Base-by-base conservation (phyloP, 2,329 filamentous ascomycete species). In the Fusarium brachygibbosum region DNA sequence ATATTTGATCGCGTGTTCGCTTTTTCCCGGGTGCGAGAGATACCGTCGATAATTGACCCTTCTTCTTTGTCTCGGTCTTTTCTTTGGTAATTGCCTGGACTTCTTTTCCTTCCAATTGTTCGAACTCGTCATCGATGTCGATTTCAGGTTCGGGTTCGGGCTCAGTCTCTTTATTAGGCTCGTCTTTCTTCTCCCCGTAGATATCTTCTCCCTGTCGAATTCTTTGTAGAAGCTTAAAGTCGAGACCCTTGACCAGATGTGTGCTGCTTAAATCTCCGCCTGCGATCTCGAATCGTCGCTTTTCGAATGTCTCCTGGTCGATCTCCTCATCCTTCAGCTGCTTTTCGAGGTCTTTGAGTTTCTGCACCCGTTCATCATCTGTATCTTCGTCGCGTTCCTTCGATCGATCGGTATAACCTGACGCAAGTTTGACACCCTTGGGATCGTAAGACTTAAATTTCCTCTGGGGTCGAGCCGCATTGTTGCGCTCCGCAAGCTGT, bases 221-320 rank as follows among this genome's bases (percentile, higher is more conserved):
- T 70, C 90, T 85, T 77, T 92, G 88, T 29, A 94, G 82, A 14
- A 98, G 82, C 78, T 92, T 91, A 77, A 93, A 92, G 79, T 99
- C 96, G 50, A 99, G 81, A 0, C 96, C 96, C 77, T 98, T 98
- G 48, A 98, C 91, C 69, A 98, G 81, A 83, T 97, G 93, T 16
- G 94, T 97, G 72, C 89, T 93, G 16, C 83, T 83, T 23, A 94
- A 80, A 77, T 97, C 92, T 10, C 94, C 95, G 5, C 94, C 94
- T 1, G 93, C 88, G 57, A 98, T 93, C 72, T 97, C 87, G 67
- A 87, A 87, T 34, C 91, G 85, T 40, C 95, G 79, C 73, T 86
- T 89, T 73, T 95, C 90, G 77, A 97, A 97, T 0, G 90, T 93
- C 49, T 86, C 87, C 71, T 89, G 86, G 71, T 97, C 92, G 69